Evolutionary conservation across 2,329 filamentous ascomycete genomes (phyloP).

Genomic region (Colletotrichum australisinense): DNA sequence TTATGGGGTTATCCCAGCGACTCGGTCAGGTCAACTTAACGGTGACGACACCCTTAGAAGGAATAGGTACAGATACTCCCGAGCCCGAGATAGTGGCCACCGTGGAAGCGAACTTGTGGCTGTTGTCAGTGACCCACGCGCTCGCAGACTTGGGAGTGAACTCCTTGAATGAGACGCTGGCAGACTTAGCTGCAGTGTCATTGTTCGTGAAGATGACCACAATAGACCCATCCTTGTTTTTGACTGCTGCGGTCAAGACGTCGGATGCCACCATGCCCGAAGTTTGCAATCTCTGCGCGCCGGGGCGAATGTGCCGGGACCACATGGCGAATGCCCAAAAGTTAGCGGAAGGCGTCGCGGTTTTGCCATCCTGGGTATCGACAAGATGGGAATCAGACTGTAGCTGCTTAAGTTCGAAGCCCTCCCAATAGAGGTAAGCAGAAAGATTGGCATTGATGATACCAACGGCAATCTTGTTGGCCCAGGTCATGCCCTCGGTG

Average conservation of each 20-base stretch:
- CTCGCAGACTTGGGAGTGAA: conserved; percentile 41
- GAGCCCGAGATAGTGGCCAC: conserved; percentile 33
- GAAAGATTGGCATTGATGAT: conserved; percentile 60
- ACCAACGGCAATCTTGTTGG: conserved; percentile 62
- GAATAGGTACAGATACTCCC: conserved; percentile 39
- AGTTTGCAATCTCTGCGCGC: conserved; percentile 44
- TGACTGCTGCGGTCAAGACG: conserved; percentile 48
- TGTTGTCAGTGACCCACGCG: conserved; percentile 52
- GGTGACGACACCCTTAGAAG: conserved; percentile 39
- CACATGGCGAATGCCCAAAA: conserved; percentile 56
- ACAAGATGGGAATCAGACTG: conserved; percentile 43
- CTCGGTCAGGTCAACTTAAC: conserved; percentile 35
- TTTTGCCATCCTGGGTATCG: conserved; percentile 41
- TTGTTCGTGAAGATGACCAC: conserved; percentile 50
- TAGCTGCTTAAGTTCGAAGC: conserved; percentile 46
- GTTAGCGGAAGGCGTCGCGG: conserved; percentile 46
- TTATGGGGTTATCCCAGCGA: background rate
- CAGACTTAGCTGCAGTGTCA: conserved; percentile 41
- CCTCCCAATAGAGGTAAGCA: conserved; percentile 68
- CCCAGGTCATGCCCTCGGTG: conserved; percentile 67
- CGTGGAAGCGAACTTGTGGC: conserved; percentile 39
- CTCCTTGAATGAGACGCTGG: conserved; percentile 43
- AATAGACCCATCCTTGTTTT: conserved; percentile 50
- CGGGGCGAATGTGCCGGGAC: conserved; percentile 51
- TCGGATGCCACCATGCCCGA: background rate